Base-by-base conservation (phyloP, 2,329 filamentous ascomycete genomes). In the Diaporthe nobilis region DNA sequence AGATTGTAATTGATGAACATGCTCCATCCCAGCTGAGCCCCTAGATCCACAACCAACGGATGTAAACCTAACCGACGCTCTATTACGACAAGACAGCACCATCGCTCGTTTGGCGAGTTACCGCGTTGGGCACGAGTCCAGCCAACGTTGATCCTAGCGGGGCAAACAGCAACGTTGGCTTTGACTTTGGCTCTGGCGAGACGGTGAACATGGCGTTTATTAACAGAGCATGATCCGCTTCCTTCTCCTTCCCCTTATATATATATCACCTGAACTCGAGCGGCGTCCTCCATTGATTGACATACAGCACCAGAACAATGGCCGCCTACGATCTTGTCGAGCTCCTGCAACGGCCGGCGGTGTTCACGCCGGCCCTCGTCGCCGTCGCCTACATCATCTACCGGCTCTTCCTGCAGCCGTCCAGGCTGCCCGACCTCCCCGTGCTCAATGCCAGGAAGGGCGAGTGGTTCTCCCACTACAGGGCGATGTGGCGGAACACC, bases 381-480 rank as follows among this genome's bases (percentile, higher is more conserved):
- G 28, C 80, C 17, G 60, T 79, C 47, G 78, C 72, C 15, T 81
- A 78, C 68, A 4, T 81, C n/a, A 9, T 81, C 22, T 82, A 82
- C 74, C 78, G 79, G 37, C 73, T 81, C 17, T 76, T 79, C 47
- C 73, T 82, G 39, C 77, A 78, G 49, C 78, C 80, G 1, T 78
- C 79, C 6, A 76, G 73, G 47, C 75, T 81, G 13, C 82, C 81
- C 25, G 77, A 81, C 22, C 65, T 84, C 10, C 82, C 81, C 9
- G 80, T 84, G 60, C 60, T 84, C 47, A 81, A 82, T 31, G 78
- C 80, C 7, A 79, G 75, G n/a, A 73, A 81, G n/a, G 80, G 80
- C 20, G 82, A 84, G 73, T 84, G 81, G 82, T 83, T 85, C 72
- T 78, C 82, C 9, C 76, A 80, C 8, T 31, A 76, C 15, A 80